Base-by-base conservation (phyloP, 2,329 filamentous ascomycete genomes). In the Penicillium sp. region DNA sequence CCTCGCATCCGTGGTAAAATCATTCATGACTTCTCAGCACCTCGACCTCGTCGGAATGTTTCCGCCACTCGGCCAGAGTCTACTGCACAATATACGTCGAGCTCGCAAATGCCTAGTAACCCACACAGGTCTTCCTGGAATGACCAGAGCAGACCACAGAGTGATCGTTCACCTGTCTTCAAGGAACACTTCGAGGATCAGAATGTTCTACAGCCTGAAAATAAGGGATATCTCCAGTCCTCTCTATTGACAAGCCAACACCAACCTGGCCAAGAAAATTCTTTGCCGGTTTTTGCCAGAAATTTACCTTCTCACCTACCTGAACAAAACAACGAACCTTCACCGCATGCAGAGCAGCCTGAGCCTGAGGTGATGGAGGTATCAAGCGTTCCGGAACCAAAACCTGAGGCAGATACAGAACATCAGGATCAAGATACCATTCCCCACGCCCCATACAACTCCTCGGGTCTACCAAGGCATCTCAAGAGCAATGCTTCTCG, bases 21-120 rank as follows among this genome's bases (percentile, higher is more conserved):
- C 21, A 78, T 87, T 1, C 84, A 88, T 70, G 85, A 88, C 62
- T 88, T 87, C 67, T 86, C 83, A 45, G 82, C 81, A 4, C 85
- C 84, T 5, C 75, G 83, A 48, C 72, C 77, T 40, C 77, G 79
- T 50, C 67, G 71, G 8, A 71, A 73, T 57, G 51, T 72, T 11
- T 70, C 69, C 8, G 57, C 60, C 10, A 58, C 63, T 9, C 58
- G 61, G 14, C 46, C 24, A 11, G 58, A 58, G n/a, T 53, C 32
- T 40, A 57, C 53, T 45, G 24, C 51, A 18, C 55, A 61, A 10
- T 60, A 64, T 50, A n/a, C 52, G 10, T 58, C 58, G 2, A 56
- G 53, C 14, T 43, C 49, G 24, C 56, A 58, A 36, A 52, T 16
- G 40, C 46, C 56, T 9, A 48, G 42, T 5, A 58, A 58, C 41